Base-by-base conservation (phyloP, 164 flowering plant species). In the Tinospora cordifolia region DNA sequence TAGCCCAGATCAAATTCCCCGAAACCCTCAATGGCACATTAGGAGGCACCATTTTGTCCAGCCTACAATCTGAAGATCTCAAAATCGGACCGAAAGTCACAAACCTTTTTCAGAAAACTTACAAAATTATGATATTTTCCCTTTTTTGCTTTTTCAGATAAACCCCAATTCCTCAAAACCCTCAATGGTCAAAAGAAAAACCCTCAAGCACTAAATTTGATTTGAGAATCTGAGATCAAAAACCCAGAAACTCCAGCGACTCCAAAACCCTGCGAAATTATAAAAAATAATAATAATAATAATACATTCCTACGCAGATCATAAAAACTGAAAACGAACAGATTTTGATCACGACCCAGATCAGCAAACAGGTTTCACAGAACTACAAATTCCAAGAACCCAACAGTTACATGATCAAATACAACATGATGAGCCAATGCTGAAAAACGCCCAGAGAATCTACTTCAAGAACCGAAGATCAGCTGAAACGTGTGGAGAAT, bases 41-140 rank as follows among this genome's bases (percentile, higher is more conserved):
- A 8, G 87, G 85, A 26, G 60, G n/a, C 24, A 22, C 60, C 60
- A 54, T 54, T 54, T 44, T 44, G 9, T 9, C 12, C 47, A 44
- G 22, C 47, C 14, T 24, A 17, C 6, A 54, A 5, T 54, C 60
- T 21, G 24, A 54, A 54, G 24, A 21, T 21, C 60, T 54, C 60
- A 54, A 15, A 54, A 30, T 54, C 60, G n/a, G n/a, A 54, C 24
- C 60, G 19, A 47, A 47, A 19, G 19, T 8, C 24, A 54, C 21
- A 54, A 54, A n/a, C 4, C 19, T 11, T 44, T 11, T 10, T 2
- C 1, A n/a, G 4, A 30, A 30, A 30, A 1, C 36, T 4, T 30
- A 30, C 36, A 30, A 30, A 30, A 30, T 30, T 30, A 30, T 30
- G 36, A 30, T 30, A 1, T 30, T 30, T 30, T 30, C 4, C 4